A percentile compares a stretch with the other conserved stretches of the same genome.
These are phyloP conservation scores for Neonectria ditissima DNA, from an alignment of 2,329 filamentous ascomycete genomes.

Conservation along the genomic window DNA sequence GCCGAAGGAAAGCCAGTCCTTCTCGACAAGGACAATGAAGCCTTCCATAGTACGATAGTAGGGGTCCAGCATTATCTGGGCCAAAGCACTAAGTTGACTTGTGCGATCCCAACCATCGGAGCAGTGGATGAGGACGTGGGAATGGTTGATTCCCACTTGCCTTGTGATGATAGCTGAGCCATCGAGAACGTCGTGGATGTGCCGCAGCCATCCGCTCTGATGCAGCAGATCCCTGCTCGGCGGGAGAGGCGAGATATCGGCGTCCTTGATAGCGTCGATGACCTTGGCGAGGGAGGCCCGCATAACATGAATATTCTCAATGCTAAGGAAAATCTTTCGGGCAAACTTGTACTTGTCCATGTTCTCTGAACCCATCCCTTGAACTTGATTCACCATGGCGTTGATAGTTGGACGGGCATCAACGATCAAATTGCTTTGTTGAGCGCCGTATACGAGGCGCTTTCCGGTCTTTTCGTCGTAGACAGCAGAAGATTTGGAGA, in stretches of 20 bases:
- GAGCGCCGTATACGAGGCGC: conserved; percentile 85
- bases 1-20: conserved; percentile 97
- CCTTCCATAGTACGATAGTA: conserved; percentile 95
- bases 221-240: conserved; percentile 84
- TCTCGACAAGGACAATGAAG: conserved; percentile 94
- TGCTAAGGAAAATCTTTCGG: conserved; percentile 91
- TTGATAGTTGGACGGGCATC: conserved; percentile 96
- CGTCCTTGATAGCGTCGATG: conserved; percentile 90
- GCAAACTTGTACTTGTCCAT: conserved; percentile 97
- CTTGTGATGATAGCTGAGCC: conserved; percentile 87
- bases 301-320: conserved; percentile 99
- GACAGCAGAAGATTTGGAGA: conserved; percentile 55
- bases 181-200: conserved; percentile 86
- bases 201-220: conserved; percentile 91
- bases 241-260: conserved; percentile 84
- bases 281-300: conserved; percentile 88
- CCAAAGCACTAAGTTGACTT: conserved; percentile 90
- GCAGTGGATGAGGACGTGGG: conserved; percentile 95
- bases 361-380: conserved; percentile 94
- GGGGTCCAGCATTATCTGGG: conserved; percentile 93
- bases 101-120: conserved; percentile 99
- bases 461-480: conserved; percentile 71
- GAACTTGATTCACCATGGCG: conserved; percentile 92
- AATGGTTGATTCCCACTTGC: conserved; percentile 91
- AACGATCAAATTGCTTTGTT: conserved; percentile 94